Evolutionary conservation across 2,329 filamentous ascomycete species (phyloP), one percentile per base, ranked within the genome.

Genomic region (Stemphylium lycopersici): DNA sequence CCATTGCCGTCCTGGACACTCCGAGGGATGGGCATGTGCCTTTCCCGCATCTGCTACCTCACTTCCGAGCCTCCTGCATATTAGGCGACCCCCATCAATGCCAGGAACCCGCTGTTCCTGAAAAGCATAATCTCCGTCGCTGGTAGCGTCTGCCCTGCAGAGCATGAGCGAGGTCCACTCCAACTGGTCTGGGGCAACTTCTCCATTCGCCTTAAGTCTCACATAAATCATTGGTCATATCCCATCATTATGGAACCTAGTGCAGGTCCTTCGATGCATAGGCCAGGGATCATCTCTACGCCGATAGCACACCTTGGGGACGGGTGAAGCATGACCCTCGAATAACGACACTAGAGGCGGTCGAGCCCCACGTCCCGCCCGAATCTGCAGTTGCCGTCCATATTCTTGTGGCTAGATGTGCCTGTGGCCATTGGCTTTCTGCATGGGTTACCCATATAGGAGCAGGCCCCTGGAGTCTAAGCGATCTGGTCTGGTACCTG

Each of bases 401-500:
- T 45, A 22, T 22, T 31, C 41, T 41, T 48, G 43, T 50, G 45
- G 45, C 38, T 52, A 46, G 15, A 24, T 13, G 29, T 36, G 33
- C 34, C 36, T 48, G 49, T 46, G 46, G 22, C 40, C 29, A 42
- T 52, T 53, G 32, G 48, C 45, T 42, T 47, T 18, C 16, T 18
- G 16, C 42, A 42, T 53, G 39, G 43, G 32, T 29, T 29, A 52
- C 45, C 48, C 41, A 56, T 50, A 42, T 50, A 45, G 39, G 38
- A 37, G 18, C 32, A 33, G 29, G 33, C 34, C 41, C 38, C 52
- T 42, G 40, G 37, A 47, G 22, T 29, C 18, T 47, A 48, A 34
- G 37, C 32, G 48, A 39, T 29, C 26, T 29, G 38, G 43, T 11
- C 44, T 31, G 32, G 37, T 34, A 44, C 13, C 33, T 41, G 38